phyloP scores from a whole-genome alignment of 2,329 filamentous ascomycete genomes.

The Epichloe amarillans region DNA sequence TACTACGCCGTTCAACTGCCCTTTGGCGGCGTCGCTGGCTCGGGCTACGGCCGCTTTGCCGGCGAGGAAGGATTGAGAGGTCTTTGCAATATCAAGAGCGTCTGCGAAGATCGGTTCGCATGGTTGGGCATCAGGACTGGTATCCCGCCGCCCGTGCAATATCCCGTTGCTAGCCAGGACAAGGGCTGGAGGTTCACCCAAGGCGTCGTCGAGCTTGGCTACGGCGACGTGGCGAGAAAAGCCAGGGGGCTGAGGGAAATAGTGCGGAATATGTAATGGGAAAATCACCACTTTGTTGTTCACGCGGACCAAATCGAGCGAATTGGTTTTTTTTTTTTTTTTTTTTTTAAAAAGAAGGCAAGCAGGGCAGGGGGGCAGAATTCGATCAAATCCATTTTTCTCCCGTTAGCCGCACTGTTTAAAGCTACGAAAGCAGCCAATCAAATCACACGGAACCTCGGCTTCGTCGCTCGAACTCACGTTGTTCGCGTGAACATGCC shows the following conservation, averaged over 20 bases:
- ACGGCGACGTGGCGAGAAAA: constrained; percentile 31
- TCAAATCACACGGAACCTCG: no score
- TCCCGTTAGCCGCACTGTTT: no score
- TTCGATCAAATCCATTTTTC: not conserved
- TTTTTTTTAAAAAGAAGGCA: no score
- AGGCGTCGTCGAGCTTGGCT: constrained; percentile 48
- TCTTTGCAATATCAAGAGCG: constrained; percentile 75
- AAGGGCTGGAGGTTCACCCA: constrained; percentile 52
- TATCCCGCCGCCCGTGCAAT: constrained; percentile 70
- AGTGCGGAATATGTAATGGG: constrained; percentile 26
- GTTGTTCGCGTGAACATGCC: not conserved
- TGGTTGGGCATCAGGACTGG: constrained; percentile 54
- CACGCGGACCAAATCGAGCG: no score
- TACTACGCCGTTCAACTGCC: constrained; percentile 91
- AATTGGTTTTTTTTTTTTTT: no score
- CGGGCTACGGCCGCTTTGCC: constrained; percentile 85
- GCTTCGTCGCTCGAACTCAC: not conserved
- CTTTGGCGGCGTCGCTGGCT: constrained; percentile 83
- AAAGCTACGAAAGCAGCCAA: no score
- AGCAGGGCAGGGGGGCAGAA: not conserved
- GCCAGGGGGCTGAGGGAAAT: constrained; percentile 26
- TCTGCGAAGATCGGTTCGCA: constrained; percentile 62
- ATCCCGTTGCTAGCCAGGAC: constrained; percentile 57
- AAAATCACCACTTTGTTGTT: not conserved
- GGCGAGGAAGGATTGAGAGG: constrained; percentile 77